Base-by-base conservation (phyloP, 1,139 yeast species). In the Blastobotrys petasosporus region DNA sequence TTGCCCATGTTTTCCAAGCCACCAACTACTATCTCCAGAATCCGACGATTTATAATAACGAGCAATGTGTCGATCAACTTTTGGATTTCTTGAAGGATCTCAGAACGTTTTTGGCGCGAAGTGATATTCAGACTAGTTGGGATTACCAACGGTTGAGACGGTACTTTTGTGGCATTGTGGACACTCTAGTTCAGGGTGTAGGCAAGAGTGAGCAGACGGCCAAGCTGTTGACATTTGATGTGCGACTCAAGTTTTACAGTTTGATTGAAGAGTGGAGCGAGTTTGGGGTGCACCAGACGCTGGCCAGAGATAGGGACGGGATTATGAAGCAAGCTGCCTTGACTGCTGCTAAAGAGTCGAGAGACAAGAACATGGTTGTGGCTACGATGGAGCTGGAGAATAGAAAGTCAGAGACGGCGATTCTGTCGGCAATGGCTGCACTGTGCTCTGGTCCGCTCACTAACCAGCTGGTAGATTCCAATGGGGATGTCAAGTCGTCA, bases 211-310 rank as follows among this genome's bases (percentile, higher is more conserved):
- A 59, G 2, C 69, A 69, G 32, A 66, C 77, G 5, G 75, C 73
- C 17, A 70, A 70, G 40, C 79, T 92, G 78, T 69, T 90, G 20
- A 92, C 95, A 1, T 88, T 88, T 61, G 90, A 83, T 56, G 94
- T 92, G 8, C 72, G 97, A 48, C 80, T 85, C 23, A 84, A 88
- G 0, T 84, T 94, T 54, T 88, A 87, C 65, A 79, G 81, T 41
- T 82, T 78, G 58, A 69, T 92, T 51, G 88, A 85, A 54, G 95
- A 86, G 60, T 94, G 99, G 99, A 87, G 96, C 64, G 95, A 95
- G 0, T 80, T 78, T 62, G 97, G 97, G 1, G 82, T 77, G 44
- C 71, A 79, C 32, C 72, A 77, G 17, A 67, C 71, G 1, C 61
- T 82, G 3, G 76, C 87, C 4, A 79, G 78, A 36, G 85, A 82